A percentile compares a stretch with the other conserved stretches of the same genome.
These are phyloP conservation scores for Micractinium conductrix DNA, from an alignment of 139 green algal species.

Conservation along the genomic window DNA sequence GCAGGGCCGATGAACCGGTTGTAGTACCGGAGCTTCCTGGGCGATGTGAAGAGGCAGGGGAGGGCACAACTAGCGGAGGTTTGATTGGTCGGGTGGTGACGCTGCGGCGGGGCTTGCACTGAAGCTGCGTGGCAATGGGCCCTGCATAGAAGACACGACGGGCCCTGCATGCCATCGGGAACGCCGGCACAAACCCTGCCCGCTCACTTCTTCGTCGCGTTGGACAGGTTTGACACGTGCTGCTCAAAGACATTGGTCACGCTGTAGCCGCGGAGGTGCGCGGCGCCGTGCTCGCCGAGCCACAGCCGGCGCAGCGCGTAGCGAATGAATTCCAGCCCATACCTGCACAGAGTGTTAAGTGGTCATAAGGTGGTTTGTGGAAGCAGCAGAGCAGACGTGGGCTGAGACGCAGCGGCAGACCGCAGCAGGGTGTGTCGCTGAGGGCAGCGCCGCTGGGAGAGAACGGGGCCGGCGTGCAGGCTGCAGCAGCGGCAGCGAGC, in stretches of 20 bases:
- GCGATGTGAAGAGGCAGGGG: neutral
- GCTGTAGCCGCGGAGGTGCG: slow-evolving; percentile 55
- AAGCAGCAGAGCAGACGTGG: too few species aligned
- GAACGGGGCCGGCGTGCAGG: too few species aligned
- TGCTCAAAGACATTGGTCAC: slow-evolving; percentile 52
- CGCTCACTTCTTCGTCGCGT: slow-evolving; percentile 46
- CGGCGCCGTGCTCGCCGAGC: slow-evolving; percentile 6
- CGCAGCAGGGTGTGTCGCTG: too few species aligned
- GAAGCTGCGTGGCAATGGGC: neutral
- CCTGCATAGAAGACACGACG: too few species aligned
- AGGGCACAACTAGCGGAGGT: too few species aligned
- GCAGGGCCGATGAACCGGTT: slow-evolving; percentile 26
- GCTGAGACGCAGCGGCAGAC: too few species aligned
- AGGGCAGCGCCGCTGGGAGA: too few species aligned
- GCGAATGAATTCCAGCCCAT: slow-evolving; percentile 68
- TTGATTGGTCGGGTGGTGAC: too few species aligned
- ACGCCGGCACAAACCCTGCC: neutral
- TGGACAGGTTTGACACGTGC: slow-evolving; percentile 39
- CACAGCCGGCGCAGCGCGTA: slow-evolving; percentile 39
- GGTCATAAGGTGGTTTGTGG: too few species aligned
- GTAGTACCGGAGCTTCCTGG: slow-evolving; percentile 42
- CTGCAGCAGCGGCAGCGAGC: too few species aligned
- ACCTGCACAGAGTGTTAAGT: slow-evolving; percentile 43
- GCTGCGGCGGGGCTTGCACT: too few species aligned
- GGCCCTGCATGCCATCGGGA: too few species aligned